Base-by-base conservation (phyloP, 441 rosid genomes). In the Pelargonium australe region DNA sequence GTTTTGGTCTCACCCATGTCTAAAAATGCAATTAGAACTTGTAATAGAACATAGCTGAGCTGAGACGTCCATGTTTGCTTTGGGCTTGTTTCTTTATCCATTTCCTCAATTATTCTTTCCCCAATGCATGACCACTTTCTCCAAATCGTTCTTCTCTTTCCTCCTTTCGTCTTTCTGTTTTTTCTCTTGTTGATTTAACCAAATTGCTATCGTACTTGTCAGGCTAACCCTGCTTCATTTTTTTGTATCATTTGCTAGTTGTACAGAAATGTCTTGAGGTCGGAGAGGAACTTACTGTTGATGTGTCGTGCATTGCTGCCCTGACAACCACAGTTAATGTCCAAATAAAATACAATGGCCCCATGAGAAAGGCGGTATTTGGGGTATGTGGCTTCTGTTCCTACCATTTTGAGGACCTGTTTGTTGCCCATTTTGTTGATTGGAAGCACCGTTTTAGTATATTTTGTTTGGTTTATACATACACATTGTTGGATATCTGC, bases 191-290 rank as follows among this genome's bases (percentile, higher is more conserved):
- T 51, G 17, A n/a, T 7, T 53, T 53, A 53, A n/a, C 8, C 60
- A 14, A 17, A n/a, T 7, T 19, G 20, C 3, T 28, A 28, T 28
- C 31, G 3, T 28, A 28, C 31, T 14, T 55, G 62, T 17, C 62
- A 57, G 62, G 62, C 62, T 57, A 57, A 57, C 12, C 11, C 1
- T 16, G 11, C 25, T 55, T 55, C 9, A 19, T 57, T 3, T 20
- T 7, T 45, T 76, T 51, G 40, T 66, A 9, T 31, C 68, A 45
- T 82, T 72, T 76, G 75, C 73, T 73, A 95, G 99, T 90, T 80
- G 86, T 89, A 72, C 98, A 95, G 88, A 95, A 92, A 83, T 87
- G 81, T 74, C 95, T 95, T 9, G 99, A 95, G 85, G 92, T 86
- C 16, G 97, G 91, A 57, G 99, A 95, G 83, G 86, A 84, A 66